Percentiles rank a stretch among this genome's conserved stretches.
These are phyloP conservation scores for Diplodia corticola DNA, from an alignment of 2,329 filamentous ascomycete species.

Conservation along the genomic window DNA sequence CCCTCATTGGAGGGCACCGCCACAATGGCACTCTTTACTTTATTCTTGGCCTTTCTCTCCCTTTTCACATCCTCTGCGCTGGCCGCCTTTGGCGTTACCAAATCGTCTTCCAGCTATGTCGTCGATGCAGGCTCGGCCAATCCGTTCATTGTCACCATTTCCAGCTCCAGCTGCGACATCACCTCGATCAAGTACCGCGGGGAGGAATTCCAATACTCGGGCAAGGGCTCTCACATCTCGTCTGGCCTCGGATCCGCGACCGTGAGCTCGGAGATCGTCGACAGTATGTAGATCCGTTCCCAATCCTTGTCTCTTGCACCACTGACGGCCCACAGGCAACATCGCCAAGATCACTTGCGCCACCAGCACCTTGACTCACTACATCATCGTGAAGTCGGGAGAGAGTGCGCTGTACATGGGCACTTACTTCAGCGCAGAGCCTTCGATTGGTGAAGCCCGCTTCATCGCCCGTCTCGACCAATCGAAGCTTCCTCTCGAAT, in stretches of 20 bases:
- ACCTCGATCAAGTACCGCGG: conserved; percentile 63
- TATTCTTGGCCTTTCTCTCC: conserved; percentile 30
- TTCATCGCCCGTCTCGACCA: conserved; percentile 63
- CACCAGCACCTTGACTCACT: conserved; percentile 62
- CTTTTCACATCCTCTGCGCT: conserved; percentile 26
- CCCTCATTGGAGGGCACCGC: background rate
- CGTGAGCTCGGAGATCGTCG: conserved; percentile 48
- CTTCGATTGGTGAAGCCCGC: conserved; percentile 55
- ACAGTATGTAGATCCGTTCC: conserved; percentile 29
- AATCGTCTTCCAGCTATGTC: conserved; percentile 33
- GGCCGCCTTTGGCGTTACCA: conserved; percentile 41
- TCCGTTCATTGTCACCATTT: conserved; percentile 36
- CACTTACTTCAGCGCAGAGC: conserved; percentile 58
- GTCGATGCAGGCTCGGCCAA: conserved; percentile 39
- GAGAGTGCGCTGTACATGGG: conserved; percentile 56
- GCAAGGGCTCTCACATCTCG: conserved; percentile 56
- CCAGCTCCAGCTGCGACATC: conserved; percentile 60
- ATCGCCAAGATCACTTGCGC: conserved; percentile 64
- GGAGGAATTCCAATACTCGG: conserved; percentile 58
- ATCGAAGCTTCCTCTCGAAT: conserved; percentile 38
- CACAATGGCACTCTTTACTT: conserved; percentile 30
- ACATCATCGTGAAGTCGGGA: conserved; percentile 61
- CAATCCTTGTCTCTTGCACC: background rate
- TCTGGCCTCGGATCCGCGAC: conserved; percentile 61
- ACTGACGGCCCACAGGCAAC: conserved; percentile 28